phyloP scores from a whole-genome alignment of 805 yeast species.

The Pichia heedii region DNA sequence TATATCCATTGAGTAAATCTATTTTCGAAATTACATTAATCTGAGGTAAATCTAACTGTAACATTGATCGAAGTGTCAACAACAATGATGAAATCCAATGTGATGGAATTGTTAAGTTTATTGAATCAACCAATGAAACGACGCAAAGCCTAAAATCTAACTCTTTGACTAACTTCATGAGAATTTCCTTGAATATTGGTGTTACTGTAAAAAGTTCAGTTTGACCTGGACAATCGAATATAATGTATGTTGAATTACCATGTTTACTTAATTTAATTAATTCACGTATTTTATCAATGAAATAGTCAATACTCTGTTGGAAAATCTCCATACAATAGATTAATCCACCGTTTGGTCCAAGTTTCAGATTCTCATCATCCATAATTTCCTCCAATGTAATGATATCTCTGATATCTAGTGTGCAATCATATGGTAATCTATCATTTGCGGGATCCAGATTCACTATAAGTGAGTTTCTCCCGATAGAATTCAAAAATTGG shows the following conservation, averaged over 20 bases:
- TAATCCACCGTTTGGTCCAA: constrained; percentile 78
- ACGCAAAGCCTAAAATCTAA: constrained; percentile 72
- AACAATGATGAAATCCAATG: constrained; percentile 78
- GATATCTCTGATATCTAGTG: constrained; percentile 47
- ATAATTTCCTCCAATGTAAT: constrained; percentile 51
- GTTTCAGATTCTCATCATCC: constrained; percentile 38
- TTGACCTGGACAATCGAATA: constrained; percentile 94
- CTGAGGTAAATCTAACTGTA: constrained; percentile 88
- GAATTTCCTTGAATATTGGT: constrained; percentile 59
- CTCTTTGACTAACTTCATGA: constrained; percentile 52
- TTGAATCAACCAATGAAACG: constrained; percentile 77
- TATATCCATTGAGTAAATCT: constrained; percentile 59
- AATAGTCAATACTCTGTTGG: constrained; percentile 49
- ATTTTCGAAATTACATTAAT: constrained; percentile 88
- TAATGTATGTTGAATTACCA: constrained; percentile 45
- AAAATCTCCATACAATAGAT: constrained; percentile 73
- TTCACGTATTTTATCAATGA: constrained; percentile 46
- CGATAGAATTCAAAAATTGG: constrained; percentile 90
- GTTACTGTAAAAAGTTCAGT: constrained; percentile 92
- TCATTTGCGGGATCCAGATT: constrained; percentile 84
- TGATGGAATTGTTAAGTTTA: constrained; percentile 76
- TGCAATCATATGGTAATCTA: constrained; percentile 43
- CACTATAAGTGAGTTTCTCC: constrained; percentile 74
- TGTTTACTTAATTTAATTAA: constrained; percentile 39
- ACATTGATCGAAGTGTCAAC: constrained; percentile 81